A percentile compares a stretch with the other conserved stretches of the same genome.
phyloP scores from a whole-genome alignment of 768 basidiomycete species.

The Auricularia sp. region DNA sequence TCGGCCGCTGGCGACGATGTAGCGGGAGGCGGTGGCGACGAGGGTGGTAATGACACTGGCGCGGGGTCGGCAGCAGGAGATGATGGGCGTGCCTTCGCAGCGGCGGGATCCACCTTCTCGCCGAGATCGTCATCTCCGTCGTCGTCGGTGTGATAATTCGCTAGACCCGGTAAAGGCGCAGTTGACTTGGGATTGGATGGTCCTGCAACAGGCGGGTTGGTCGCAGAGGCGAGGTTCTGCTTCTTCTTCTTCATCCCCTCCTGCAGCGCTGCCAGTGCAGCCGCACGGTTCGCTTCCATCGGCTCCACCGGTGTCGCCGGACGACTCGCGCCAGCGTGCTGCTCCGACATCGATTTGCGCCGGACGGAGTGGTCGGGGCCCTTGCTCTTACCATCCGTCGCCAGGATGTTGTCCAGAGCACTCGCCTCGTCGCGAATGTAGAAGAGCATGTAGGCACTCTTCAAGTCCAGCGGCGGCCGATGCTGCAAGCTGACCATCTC shows the following conservation, averaged over 20 bases:
- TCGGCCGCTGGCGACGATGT: background rate
- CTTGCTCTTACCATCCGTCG: slow-evolving; percentile 32
- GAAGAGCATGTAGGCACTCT: slow-evolving; percentile 88
- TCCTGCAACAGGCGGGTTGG: background rate
- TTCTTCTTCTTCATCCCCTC: background rate
- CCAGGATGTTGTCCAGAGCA: slow-evolving; percentile 10
- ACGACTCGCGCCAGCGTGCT: background rate
- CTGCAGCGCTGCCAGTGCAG: background rate
- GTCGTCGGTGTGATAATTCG: background rate
- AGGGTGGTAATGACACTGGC: background rate
- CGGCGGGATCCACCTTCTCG: background rate
- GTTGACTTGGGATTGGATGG: background rate
- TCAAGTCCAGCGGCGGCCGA: slow-evolving; percentile 46
- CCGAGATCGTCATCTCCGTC: slow-evolving; percentile 6
- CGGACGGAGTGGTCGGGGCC: slow-evolving; percentile 32
- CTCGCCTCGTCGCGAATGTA: slow-evolving; percentile 72
- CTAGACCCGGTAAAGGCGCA: background rate
- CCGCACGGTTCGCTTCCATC: background rate
- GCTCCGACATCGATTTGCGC: background rate
- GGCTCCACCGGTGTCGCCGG: background rate
- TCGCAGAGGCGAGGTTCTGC: background rate
- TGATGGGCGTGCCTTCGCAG: background rate
- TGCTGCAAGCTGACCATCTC: slow-evolving; percentile 47
- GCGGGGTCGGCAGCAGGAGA: background rate
- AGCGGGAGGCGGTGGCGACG: background rate